phyloP scores from a whole-genome alignment of 129 eudicot genomes.

The Daucus carota region DH1_v3.0 NC_030381.2:54182501-54183000 shows the following conservation, averaged over 20 bases:
- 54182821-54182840: background rate
- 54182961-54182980: constrained; percentile 68
- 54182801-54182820: background rate
- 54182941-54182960: constrained; percentile 67
- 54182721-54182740: no score
- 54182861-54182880: no score
- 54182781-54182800: background rate
- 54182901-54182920: constrained; percentile 60
- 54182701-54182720: no score
- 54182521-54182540: no score
- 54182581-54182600: no score
- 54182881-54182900: constrained; percentile 3
- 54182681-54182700: no score
- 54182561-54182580: no score
- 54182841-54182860: background rate
- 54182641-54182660: background rate
- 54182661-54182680: no score
- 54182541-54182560: no score
- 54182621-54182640: background rate
- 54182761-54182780: no score
- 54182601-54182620: background rate
- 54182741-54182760: no score
- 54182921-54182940: constrained; percentile 67
- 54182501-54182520: no score
- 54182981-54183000: constrained; percentile 38